Base-by-base conservation (phyloP, 176 grass and related monocot genomes). In the Urochloa ruziziensis region DNA sequence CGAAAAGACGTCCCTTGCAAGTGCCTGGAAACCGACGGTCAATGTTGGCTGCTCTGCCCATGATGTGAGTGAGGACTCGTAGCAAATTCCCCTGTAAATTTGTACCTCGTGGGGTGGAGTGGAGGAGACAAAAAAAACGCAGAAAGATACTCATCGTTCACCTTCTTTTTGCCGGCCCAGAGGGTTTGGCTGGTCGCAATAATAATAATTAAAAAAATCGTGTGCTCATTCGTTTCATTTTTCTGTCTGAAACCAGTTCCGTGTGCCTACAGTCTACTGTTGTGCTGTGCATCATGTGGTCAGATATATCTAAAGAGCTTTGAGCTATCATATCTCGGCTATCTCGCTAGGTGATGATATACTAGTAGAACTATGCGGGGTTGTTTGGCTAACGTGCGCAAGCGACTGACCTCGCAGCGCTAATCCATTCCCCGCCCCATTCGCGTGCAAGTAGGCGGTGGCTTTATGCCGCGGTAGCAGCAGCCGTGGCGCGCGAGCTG, bases 11-110 rank as follows among this genome's bases (percentile, higher is more conserved):
- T 24, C 53, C 46, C 33, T 67, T n/a, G 60, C 21, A 67, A 54
- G 13, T 42, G 25, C 34, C 57, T 34, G 34, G 28, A 63, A 54
- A 19, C 21, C 2, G 14, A 34, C 48, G 67, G 84, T 80, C 84
- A 80, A 65, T 43, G n/a, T 53, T 86, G 75, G 75, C 76, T 80
- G 83, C 7, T n/a, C 39, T 40, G 39, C 74, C 43, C 33, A 14
- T 63, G 17, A 62, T 44, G 58, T 63, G 21, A n/a, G 40, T 11
- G 37, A 18, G 27, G 9, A 37, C 19, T 25, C 24, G 18, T 19
- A 1, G 70, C 54, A 18, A 52, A 25, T 27, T 17, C n/a, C 75
- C 18, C 2, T 28, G n/a, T 25, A 56, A 40, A 40, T 51, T 61
- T 10, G 6, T 29, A 44, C 43, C 13, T 2, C 61, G 19, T 10